These are phyloP conservation scores for Kodamaea sp. DNA, from an alignment of 1,139 yeast species.

Conservation along the genomic window DNA sequence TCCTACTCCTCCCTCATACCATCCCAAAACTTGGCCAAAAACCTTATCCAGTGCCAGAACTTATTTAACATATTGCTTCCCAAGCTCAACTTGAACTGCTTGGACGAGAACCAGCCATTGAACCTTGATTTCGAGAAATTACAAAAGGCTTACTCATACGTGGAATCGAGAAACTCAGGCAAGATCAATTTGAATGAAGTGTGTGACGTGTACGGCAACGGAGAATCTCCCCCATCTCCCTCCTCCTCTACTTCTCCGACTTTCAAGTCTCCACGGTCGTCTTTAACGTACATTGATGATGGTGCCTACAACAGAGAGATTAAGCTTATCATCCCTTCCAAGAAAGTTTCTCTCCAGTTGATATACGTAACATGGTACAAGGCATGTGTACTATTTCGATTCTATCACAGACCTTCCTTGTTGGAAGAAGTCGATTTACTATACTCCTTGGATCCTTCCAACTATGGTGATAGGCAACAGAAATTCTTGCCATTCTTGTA, in stretches of 20 bases:
- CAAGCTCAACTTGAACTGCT: constrained; percentile 40
- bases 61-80: constrained; percentile 48
- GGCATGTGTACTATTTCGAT: constrained; percentile 81
- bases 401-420: constrained; percentile 83
- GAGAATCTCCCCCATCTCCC: constrained; percentile 11
- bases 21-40: constrained; percentile 14
- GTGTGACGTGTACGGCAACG: constrained; percentile 25
- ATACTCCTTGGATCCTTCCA: constrained; percentile 64
- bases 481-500: constrained; percentile 78
- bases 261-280: constrained; percentile 10
- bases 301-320: constrained; percentile 42
- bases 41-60: constrained; percentile 21
- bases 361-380: constrained; percentile 81
- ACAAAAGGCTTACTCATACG: constrained; percentile 23
- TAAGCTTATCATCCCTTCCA: constrained; percentile 72
- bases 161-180: constrained; percentile 22
- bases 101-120: constrained; percentile 30
- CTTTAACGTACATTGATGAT: constrained; percentile 24
- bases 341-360: constrained; percentile 68
- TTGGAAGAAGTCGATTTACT: constrained; percentile 53
- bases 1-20: neutral
- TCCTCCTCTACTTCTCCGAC: constrained; percentile 5
- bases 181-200: constrained; percentile 19
- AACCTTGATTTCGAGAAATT: constrained; percentile 38
- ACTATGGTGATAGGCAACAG: constrained; percentile 73